Evolutionary conservation across 164 flowering plant genomes (phyloP).

Genomic region (Macadamia tetraphylla): DNA sequence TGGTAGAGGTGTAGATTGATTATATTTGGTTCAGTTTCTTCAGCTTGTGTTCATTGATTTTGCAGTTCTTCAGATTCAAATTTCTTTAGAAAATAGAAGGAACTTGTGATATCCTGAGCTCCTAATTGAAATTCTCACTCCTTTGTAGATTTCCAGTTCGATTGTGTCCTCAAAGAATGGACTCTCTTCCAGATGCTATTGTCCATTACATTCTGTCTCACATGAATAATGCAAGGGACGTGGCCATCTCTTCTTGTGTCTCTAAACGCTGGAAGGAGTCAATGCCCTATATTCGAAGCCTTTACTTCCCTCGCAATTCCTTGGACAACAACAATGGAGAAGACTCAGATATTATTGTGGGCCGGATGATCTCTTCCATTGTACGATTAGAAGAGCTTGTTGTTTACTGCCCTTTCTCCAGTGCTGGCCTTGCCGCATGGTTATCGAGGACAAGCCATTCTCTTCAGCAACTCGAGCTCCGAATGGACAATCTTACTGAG

Average conservation of each 20-base stretch:
- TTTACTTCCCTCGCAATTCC: conserved; percentile 66
- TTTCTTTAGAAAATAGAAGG: background rate
- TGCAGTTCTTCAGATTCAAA: background rate
- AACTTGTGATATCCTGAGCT: background rate
- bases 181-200: conserved; percentile 65
- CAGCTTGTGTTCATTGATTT: background rate
- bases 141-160: background rate
- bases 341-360: conserved; percentile 35
- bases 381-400: conserved; percentile 53
- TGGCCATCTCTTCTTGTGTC: conserved; percentile 61
- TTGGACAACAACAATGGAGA: conserved; percentile 28
- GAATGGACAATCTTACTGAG: conserved; percentile 58
- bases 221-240: conserved; percentile 58
- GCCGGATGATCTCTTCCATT: conserved; percentile 40
- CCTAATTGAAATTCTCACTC: background rate
- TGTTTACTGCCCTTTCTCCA: conserved; percentile 66
- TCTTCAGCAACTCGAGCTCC: conserved; percentile 67
- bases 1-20: too few species aligned
- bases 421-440: conserved; percentile 62
- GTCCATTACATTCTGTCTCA: conserved; percentile 60
- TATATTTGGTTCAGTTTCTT: background rate
- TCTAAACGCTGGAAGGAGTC: conserved; percentile 78
- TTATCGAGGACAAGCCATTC: conserved; percentile 27
- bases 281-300: conserved; percentile 41
- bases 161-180: conserved; percentile 37